Percentiles rank a stretch among this genome's conserved stretches.
phyloP scores from a whole-genome alignment of 129 eudicot genomes.

The Deinandra increscens region DNA sequence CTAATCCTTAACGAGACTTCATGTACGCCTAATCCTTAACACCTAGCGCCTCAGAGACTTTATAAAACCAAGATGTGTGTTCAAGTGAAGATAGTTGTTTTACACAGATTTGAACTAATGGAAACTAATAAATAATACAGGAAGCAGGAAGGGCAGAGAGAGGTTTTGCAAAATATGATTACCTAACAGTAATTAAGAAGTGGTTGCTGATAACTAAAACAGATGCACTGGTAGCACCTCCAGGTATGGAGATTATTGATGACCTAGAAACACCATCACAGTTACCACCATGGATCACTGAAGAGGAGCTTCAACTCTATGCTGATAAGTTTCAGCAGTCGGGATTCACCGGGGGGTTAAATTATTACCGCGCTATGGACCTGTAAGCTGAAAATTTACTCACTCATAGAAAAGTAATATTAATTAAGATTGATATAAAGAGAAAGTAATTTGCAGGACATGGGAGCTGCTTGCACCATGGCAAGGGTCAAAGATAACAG shows the following conservation, averaged over 20 bases:
- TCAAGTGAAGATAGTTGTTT: too few relatives aligned
- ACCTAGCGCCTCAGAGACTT: too few relatives aligned
- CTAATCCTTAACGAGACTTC: too few relatives aligned
- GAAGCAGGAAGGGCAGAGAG: slow-evolving; percentile 51
- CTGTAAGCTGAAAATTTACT: slow-evolving; percentile 14
- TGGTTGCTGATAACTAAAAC: slow-evolving; percentile 33
- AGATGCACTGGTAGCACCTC: slow-evolving; percentile 36
- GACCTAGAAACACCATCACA: slow-evolving; percentile 21
- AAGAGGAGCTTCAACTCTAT: slow-evolving; percentile 15
- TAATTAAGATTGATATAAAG: background rate
- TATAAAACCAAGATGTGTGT: too few relatives aligned
- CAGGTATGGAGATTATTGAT: slow-evolving; percentile 49
- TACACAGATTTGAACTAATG: background rate
- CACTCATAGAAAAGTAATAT: background rate
- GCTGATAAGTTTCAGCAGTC: slow-evolving; percentile 30
- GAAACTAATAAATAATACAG: slow-evolving; percentile 24
- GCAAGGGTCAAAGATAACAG: slow-evolving; percentile 27
- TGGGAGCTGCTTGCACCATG: slow-evolving; percentile 34
- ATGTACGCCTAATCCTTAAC: too few relatives aligned
- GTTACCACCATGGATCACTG: slow-evolving; percentile 41
- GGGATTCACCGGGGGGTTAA: slow-evolving; percentile 29
- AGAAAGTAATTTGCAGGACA: slow-evolving; percentile 10
- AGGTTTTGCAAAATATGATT: slow-evolving; percentile 53
- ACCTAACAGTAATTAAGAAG: slow-evolving; percentile 51
- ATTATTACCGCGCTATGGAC: slow-evolving; percentile 33